phyloP scores from a whole-genome alignment of 495 filamentous ascomycete genomes.

The Aspergillus diversus region DNA sequence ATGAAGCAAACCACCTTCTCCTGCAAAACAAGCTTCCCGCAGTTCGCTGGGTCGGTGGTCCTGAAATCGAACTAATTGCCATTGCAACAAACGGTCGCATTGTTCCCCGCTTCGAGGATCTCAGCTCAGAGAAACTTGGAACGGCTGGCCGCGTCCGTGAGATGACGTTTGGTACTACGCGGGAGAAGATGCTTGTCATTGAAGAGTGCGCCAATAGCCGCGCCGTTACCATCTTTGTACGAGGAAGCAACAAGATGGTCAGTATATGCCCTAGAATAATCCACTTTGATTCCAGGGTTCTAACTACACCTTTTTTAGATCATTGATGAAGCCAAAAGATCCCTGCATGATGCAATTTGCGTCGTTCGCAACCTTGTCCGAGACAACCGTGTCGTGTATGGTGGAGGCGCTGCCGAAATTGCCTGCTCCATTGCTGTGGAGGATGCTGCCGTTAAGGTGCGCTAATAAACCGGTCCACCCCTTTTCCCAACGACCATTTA shows the following conservation, averaged over 20 bases:
- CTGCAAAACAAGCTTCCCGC: conserved; percentile 95
- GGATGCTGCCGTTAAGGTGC: conserved; percentile 85
- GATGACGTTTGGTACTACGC: conserved; percentile 94
- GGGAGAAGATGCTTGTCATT: conserved; percentile 99
- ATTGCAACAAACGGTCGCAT: conserved; percentile 98
- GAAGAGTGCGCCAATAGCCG: conserved; percentile 98
- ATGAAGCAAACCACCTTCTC: conserved; percentile 96
- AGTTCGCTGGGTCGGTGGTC: conserved; percentile 96
- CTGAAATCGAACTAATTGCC: conserved; percentile 97
- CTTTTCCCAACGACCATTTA: conserved; percentile 7
- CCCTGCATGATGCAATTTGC: conserved; percentile 95
- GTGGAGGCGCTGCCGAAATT: conserved; percentile 96
- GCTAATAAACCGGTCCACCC: conserved; percentile 5
- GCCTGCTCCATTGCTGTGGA: conserved; percentile 96
- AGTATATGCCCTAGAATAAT: conserved; percentile 23
- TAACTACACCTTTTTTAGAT: conserved; percentile 61
- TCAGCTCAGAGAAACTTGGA: conserved; percentile 87
- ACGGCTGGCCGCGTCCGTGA: conserved; percentile 88
- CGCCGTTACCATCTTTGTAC: conserved; percentile 92
- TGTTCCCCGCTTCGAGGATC: conserved; percentile 94
- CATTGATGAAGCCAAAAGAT: conserved; percentile 98
- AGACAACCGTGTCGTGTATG: conserved; percentile 98
- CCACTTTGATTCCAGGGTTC: conserved; percentile 9
- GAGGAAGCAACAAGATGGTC: conserved; percentile 99
- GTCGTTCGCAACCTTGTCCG: conserved; percentile 95